These are phyloP conservation scores for Galium porrigens DNA, from an alignment of 305 asterid genomes.

Conservation along the genomic window DNA sequence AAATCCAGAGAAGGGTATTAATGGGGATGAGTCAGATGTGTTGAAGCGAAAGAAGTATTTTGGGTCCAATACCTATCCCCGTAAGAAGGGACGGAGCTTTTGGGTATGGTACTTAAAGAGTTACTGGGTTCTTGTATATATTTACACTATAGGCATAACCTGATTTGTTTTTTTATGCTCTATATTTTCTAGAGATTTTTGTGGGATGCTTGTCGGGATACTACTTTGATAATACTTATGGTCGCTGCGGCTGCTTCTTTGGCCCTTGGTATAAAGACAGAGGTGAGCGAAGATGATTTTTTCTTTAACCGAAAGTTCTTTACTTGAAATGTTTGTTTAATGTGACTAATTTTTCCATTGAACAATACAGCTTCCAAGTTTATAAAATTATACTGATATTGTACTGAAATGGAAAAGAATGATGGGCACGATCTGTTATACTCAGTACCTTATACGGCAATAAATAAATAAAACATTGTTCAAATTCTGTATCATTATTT, in stretches of 20 bases:
- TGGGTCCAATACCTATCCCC: constrained; percentile 92
- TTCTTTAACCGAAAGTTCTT: background rate
- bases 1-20: constrained; percentile 47
- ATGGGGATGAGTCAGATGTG: constrained; percentile 53
- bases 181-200: constrained; percentile 43
- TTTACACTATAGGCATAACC: background rate
- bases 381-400: background rate
- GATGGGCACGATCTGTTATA: background rate
- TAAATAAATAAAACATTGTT: background rate
- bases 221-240: constrained; percentile 83
- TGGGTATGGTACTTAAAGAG: constrained; percentile 19
- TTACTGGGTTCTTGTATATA: background rate
- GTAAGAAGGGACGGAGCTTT: constrained; percentile 77
- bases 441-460: background rate
- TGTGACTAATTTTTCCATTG: background rate
- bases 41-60: constrained; percentile 44
- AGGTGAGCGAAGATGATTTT: constrained; percentile 36
- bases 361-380: background rate
- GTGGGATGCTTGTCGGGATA: constrained; percentile 90
- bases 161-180: constrained; percentile 1
- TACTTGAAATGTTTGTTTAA: background rate
- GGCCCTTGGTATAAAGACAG: constrained; percentile 90
- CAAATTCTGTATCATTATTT: background rate
- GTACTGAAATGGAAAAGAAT: background rate
- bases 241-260: constrained; percentile 97